Percentiles rank a stretch among this genome's conserved stretches.
Conservation (phyloP, 2,329 filamentous ascomycete genomes). For the Monosporascus sp. region DNA sequence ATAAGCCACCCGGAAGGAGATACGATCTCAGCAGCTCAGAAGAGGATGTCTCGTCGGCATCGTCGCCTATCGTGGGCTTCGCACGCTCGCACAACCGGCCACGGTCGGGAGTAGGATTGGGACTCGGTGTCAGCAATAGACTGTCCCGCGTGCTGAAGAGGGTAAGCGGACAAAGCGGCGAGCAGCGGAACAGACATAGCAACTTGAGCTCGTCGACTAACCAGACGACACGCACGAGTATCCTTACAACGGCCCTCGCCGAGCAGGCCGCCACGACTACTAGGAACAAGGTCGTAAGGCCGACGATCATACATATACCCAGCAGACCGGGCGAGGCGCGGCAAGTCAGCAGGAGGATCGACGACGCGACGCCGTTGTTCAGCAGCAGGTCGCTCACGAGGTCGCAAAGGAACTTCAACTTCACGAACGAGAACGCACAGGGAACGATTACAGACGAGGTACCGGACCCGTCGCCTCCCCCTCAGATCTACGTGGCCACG, state of each 20-base stretch:
- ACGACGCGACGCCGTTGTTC: constrained; percentile 21
- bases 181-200: constrained; percentile 19
- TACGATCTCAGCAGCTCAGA: constrained; percentile 18
- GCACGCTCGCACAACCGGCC: constrained; percentile 2
- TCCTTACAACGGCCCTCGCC: constrained; percentile 21
- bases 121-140: constrained; percentile 15
- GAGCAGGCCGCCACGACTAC: constrained; percentile 22
- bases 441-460: constrained; percentile 4
- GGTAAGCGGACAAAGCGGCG: constrained; percentile 9
- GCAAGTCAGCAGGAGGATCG: constrained; percentile 21
- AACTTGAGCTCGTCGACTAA: constrained; percentile 19
- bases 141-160: constrained; percentile 24
- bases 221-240: constrained; percentile 24
- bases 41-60: constrained; percentile 1
- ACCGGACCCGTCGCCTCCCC: constrained; percentile 5
- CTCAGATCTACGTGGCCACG: constrained; percentile 4
- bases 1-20: constrained; percentile 11
- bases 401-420: constrained; percentile 19
- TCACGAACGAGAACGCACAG: constrained; percentile 5
- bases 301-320: constrained; percentile 28
- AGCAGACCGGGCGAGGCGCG: constrained; percentile 24
- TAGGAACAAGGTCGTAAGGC: constrained; percentile 20
- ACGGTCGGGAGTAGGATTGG: constrained; percentile 7
- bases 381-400: constrained; percentile 17
- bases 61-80: constrained; percentile 12